These are phyloP conservation scores for Pythium dissimile DNA, from an alignment of 352 stramenopile genomes.

Conservation along the genomic window DNA sequence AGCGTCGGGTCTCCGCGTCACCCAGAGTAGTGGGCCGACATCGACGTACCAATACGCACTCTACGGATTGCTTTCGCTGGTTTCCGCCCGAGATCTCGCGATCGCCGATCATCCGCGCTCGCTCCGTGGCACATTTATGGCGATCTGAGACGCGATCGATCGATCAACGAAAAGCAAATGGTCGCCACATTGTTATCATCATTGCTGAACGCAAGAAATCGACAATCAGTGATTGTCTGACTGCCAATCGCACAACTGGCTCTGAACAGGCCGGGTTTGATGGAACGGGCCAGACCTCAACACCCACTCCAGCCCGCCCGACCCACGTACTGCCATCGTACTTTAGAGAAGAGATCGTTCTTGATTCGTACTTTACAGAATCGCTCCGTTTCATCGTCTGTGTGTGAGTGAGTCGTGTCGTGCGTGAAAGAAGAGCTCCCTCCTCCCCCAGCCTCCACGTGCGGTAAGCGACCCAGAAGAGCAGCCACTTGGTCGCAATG, in stretches of 20 bases:
- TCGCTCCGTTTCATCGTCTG: constrained; percentile 1
- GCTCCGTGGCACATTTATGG: no score
- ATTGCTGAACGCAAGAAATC: no score
- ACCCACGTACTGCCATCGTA: neutral
- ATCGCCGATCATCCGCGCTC: no score
- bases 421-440: neutral
- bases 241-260: neutral
- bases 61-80: neutral
- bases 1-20: no score
- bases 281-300: neutral
- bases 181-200: neutral
- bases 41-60: no score
- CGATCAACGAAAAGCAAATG: no score
- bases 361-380: constrained; percentile 9
- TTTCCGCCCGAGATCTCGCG: neutral
- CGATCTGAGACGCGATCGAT: neutral
- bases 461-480: neutral
- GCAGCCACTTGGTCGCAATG: neutral
- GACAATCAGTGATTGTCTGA: neutral
- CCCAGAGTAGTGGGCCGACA: no score
- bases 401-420: neutral
- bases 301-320: neutral
- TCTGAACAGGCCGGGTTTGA: neutral
- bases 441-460: neutral
- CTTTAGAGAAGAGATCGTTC: neutral